Percentiles rank a stretch among this genome's conserved stretches.
Conservation (phyloP, 441 rosid genomes). For the Brassica hybrid region DNA sequence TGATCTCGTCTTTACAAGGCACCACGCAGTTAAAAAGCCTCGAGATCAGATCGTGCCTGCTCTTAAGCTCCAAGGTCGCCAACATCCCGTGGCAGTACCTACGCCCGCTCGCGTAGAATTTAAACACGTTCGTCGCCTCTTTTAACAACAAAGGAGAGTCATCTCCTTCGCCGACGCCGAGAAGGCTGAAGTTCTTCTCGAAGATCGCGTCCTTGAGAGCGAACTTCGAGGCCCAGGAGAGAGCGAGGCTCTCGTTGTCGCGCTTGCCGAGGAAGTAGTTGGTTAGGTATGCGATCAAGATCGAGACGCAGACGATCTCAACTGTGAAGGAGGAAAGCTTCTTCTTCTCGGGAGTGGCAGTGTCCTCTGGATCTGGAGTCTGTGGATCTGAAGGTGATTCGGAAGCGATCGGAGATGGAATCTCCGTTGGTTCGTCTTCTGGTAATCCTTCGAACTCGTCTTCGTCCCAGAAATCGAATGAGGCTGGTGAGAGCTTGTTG, state of each 20-base stretch:
- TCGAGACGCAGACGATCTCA: slow-evolving; percentile 69
- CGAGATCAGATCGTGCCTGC: slow-evolving; percentile 93
- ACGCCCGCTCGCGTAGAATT: slow-evolving; percentile 95
- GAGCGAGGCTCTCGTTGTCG: slow-evolving; percentile 85
- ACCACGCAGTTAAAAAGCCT: slow-evolving; percentile 75
- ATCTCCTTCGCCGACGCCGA: slow-evolving; percentile 85
- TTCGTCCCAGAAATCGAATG: slow-evolving; percentile 96
- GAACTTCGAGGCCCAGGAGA: slow-evolving; percentile 92
- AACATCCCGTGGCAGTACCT: slow-evolving; percentile 86
- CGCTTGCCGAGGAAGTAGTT: slow-evolving; percentile 89
- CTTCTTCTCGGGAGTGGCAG: slow-evolving; percentile 27
- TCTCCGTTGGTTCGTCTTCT: slow-evolving; percentile 37
- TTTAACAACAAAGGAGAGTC: slow-evolving; percentile 79
- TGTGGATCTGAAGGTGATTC: too few species aligned
- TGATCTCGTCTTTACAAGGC: slow-evolving; percentile 91
- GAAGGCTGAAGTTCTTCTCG: slow-evolving; percentile 85
- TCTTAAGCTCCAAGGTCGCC: slow-evolving; percentile 96
- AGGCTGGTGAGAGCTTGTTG: slow-evolving; percentile 47
- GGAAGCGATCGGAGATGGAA: slow-evolving; percentile 10
- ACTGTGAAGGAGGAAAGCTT: slow-evolving; percentile 55
- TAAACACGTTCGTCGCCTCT: slow-evolving; percentile 89
- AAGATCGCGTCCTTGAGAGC: slow-evolving; percentile 76
- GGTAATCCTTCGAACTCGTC: slow-evolving; percentile 97
- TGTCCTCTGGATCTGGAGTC: slow-evolving; percentile 33
- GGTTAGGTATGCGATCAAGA: slow-evolving; percentile 65